Evolutionary conservation across 2,329 filamentous ascomycete species (phyloP).

Genomic region (Biscogniauxia marginata): DNA sequence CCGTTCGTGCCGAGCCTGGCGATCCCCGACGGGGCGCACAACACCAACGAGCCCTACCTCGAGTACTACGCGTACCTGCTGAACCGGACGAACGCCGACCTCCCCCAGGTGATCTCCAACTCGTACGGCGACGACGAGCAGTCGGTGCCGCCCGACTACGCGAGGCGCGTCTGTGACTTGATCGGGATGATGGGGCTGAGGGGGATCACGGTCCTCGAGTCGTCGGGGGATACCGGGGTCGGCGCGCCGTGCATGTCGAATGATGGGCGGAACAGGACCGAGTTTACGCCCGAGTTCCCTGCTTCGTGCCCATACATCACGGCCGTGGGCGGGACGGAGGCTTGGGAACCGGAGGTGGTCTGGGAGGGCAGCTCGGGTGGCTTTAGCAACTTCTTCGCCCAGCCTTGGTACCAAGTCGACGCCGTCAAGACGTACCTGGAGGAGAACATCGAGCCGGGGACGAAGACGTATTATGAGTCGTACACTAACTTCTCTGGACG

Average conservation of each 20-base stretch:
- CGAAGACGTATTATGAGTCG: slow-evolving; percentile 16
- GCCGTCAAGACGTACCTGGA: slow-evolving; percentile 11
- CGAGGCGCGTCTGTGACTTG: slow-evolving; percentile 56
- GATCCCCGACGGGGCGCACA: slow-evolving; percentile 28
- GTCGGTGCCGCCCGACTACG: slow-evolving; percentile 57
- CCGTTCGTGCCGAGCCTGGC: slow-evolving; percentile 20
- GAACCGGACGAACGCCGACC: slow-evolving; percentile 44
- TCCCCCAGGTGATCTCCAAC: slow-evolving; percentile 61
- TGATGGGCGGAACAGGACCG: slow-evolving; percentile 14
- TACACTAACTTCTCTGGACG: slow-evolving; percentile 18
- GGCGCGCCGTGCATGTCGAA: slow-evolving; percentile 47
- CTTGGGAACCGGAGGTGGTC: slow-evolving; percentile 10
- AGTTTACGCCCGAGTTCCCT: slow-evolving; percentile 15
- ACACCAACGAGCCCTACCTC: slow-evolving; percentile 67
- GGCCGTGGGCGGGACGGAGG: slow-evolving; percentile 11
- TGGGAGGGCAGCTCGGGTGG: slow-evolving; percentile 15
- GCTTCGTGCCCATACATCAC: slow-evolving; percentile 16
- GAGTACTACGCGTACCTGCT: slow-evolving; percentile 62
- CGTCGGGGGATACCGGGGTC: slow-evolving; percentile 58
- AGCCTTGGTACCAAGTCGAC: slow-evolving; percentile 10
- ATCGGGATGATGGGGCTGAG: slow-evolving; percentile 63
- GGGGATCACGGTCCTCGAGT: slow-evolving; percentile 61
- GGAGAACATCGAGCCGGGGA: slow-evolving; percentile 5
- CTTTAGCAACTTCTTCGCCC: slow-evolving; percentile 15
- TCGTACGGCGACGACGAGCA: slow-evolving; percentile 70